Conservation (phyloP, 257 asterid species). For the Linderniella brevidens region DNA sequence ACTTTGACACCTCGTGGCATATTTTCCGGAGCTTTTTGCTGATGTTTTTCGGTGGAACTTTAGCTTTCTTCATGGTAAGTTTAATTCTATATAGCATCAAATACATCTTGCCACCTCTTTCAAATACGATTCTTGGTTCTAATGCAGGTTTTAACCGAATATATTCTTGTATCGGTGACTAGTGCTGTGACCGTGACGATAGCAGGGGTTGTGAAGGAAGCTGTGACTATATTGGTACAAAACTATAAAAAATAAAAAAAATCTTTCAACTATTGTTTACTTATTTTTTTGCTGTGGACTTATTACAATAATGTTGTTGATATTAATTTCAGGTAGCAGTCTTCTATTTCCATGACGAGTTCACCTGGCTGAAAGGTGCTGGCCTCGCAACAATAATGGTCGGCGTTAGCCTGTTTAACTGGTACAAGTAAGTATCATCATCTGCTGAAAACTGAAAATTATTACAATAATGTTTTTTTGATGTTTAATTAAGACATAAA, state of each 20-base stretch:
- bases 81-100: not conserved
- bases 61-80: constrained; percentile 93
- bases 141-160: constrained; percentile 90
- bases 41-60: constrained; percentile 93
- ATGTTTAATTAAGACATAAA: not conserved
- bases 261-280: constrained; percentile 2
- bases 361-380: constrained; percentile 73
- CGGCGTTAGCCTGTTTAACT: constrained; percentile 90
- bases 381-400: constrained; percentile 71
- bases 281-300: not conserved
- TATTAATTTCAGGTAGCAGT: constrained; percentile 69
- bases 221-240: constrained; percentile 86
- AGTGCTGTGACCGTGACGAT: constrained; percentile 98
- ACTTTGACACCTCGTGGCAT: constrained; percentile 84
- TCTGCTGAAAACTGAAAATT: not conserved
- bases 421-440: constrained; percentile 90
- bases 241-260: not conserved
- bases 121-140: constrained; percentile 8
- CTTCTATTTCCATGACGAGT: constrained; percentile 80
- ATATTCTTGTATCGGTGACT: constrained; percentile 75
- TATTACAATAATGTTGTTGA: not conserved
- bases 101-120: constrained; percentile 1
- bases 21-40: constrained; percentile 63
- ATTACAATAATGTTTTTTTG: not conserved
- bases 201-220: constrained; percentile 99